Percentiles rank a stretch among this genome's conserved stretches.
Conservation (phyloP, 192 early-diverging fungal genomes). For the Linnemannia schmuckeri region DNA sequence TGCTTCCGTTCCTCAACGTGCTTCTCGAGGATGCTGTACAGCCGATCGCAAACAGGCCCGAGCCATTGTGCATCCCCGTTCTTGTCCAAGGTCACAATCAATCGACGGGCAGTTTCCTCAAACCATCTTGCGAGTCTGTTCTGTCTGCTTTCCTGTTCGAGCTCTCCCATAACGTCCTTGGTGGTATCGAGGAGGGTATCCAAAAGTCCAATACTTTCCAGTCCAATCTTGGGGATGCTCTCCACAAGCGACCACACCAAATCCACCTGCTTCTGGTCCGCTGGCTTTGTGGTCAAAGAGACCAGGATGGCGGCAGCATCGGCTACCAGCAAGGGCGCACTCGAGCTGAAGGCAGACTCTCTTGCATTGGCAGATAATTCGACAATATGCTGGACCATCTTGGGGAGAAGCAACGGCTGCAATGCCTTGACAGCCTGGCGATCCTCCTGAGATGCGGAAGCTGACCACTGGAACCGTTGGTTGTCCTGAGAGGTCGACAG, state of each 20-base stretch:
- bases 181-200: slow-evolving; percentile 29
- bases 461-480: slow-evolving; percentile 29
- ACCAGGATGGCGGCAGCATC: slow-evolving; percentile 34
- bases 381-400: slow-evolving; percentile 29
- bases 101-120: slow-evolving; percentile 29
- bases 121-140: slow-evolving; percentile 38
- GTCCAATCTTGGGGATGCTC: slow-evolving; percentile 32
- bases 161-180: slow-evolving; percentile 9
- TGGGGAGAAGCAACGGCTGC: slow-evolving; percentile 11
- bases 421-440: slow-evolving; percentile 28
- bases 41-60: slow-evolving; percentile 38
- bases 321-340: slow-evolving; percentile 10
- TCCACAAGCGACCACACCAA: slow-evolving; percentile 28
- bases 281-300: slow-evolving; percentile 13
- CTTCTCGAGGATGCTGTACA: slow-evolving; percentile 32
- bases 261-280: slow-evolving; percentile 27
- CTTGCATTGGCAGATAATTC: not conserved
- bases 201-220: slow-evolving; percentile 31
- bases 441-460: slow-evolving; percentile 30
- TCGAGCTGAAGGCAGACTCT: slow-evolving; percentile 10
- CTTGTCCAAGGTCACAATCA: slow-evolving; percentile 36
- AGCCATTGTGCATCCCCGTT: slow-evolving; percentile 49
- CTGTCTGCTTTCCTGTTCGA: slow-evolving; percentile 26
- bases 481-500: slow-evolving; percentile 3
- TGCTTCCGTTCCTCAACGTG: slow-evolving; percentile 46